Conservation (phyloP, 768 basidiomycete genomes). For the Macrolepiota dolichaula region DNA sequence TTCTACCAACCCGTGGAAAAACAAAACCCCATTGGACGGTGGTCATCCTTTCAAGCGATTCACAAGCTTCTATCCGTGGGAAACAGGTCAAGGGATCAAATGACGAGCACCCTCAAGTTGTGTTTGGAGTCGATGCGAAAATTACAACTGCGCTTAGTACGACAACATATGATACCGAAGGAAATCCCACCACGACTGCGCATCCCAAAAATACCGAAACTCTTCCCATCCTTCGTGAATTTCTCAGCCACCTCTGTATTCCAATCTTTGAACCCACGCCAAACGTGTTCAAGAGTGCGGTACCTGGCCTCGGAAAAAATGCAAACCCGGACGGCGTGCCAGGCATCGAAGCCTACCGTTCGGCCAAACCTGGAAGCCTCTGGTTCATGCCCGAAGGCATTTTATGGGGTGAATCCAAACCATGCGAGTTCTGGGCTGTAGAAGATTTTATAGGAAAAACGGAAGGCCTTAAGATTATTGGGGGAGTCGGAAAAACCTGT, state of each 20-base stretch:
- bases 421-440: slow-evolving; percentile 74
- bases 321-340: slow-evolving; percentile 45
- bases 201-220: slow-evolving; percentile 53
- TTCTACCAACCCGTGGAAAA: slow-evolving; percentile 75
- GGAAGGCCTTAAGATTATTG: slow-evolving; percentile 52
- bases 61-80: slow-evolving; percentile 32
- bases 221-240: slow-evolving; percentile 42
- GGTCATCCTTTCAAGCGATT: slow-evolving; percentile 56
- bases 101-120: slow-evolving; percentile 47
- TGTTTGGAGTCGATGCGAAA: slow-evolving; percentile 68
- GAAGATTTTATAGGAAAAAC: slow-evolving; percentile 48
- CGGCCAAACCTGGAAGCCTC: slow-evolving; percentile 67
- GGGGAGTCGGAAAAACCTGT: slow-evolving; percentile 66
- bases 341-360: slow-evolving; percentile 66
- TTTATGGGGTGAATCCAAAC: slow-evolving; percentile 73
- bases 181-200: slow-evolving; percentile 23
- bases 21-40: slow-evolving; percentile 71
- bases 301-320: slow-evolving; percentile 29
- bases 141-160: slow-evolving; percentile 43
- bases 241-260: slow-evolving; percentile 45
- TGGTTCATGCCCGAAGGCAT: slow-evolving; percentile 71
- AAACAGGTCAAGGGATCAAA: slow-evolving; percentile 29
- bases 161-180: slow-evolving; percentile 29
- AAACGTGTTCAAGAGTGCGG: slow-evolving; percentile 54
- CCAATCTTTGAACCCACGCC: slow-evolving; percentile 42